Conservation (phyloP, 2,329 filamentous ascomycete species). For the Akanthomyces muscarius region DNA sequence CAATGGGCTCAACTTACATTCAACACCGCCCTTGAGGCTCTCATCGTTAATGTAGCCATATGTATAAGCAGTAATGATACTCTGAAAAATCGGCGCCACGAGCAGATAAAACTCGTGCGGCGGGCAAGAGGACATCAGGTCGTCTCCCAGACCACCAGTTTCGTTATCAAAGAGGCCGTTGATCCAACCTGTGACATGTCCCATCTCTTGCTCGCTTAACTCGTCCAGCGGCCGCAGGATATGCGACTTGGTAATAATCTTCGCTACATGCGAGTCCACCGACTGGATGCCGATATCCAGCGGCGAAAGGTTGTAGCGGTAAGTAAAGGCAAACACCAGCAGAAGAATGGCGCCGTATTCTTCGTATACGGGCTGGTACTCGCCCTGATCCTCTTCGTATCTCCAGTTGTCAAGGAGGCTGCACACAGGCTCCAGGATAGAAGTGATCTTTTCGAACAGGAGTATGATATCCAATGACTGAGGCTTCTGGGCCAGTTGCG, state of each 20-base stretch:
- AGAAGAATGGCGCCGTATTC: constrained; percentile 77
- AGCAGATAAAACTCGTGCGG: constrained; percentile 80
- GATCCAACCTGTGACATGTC: constrained; percentile 70
- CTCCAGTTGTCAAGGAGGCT: constrained; percentile 73
- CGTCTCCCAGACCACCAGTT: constrained; percentile 68
- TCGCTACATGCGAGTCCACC: constrained; percentile 63
- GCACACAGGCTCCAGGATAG: constrained; percentile 70
- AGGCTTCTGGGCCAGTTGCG: constrained; percentile 67
- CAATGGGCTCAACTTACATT: constrained; percentile 51
- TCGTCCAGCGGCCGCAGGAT: constrained; percentile 55
- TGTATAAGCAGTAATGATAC: constrained; percentile 68
- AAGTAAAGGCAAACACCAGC: constrained; percentile 68
- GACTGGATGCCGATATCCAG: constrained; percentile 60
- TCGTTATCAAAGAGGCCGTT: constrained; percentile 73
- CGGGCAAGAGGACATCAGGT: constrained; percentile 75
- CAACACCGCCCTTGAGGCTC: constrained; percentile 68
- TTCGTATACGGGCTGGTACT: constrained; percentile 82
- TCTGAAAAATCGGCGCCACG: constrained; percentile 71
- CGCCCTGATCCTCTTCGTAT: constrained; percentile 78
- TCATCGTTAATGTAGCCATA: constrained; percentile 63
- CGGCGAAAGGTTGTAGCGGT: constrained; percentile 65
- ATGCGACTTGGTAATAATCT: constrained; percentile 58
- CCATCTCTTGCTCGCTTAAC: constrained; percentile 59
- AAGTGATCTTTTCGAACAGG: constrained; percentile 66
- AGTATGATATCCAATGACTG: constrained; percentile 70